Base-by-base conservation (phyloP, 345 rosid species). In the Melastoma malabathricum region DNA sequence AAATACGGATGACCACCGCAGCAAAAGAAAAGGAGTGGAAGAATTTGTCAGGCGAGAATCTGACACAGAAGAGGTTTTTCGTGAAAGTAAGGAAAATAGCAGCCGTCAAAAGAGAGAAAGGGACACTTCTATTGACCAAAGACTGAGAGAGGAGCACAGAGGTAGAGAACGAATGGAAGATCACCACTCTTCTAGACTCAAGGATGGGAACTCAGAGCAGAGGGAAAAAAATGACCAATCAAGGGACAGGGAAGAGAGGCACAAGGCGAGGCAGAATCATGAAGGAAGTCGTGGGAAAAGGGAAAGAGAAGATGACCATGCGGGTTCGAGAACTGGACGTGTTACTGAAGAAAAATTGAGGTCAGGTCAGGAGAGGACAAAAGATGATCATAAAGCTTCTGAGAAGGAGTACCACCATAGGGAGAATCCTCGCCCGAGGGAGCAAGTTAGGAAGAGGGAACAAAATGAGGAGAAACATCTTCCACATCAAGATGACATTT, bases 1-100 rank as follows among this genome's bases (percentile, higher is more conserved):
- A 47, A 51, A 51, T 47, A 59, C 58, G 46, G 87, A 79, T 66
- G 93, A 82, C 63, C 74, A 84, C 75, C 71, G 55, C 46, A 63
- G 67, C 75, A 92, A 81, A 78, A 75, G 84, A 71, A 82, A 79
- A 67, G 86, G 81, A 61, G 90, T 75, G 47, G 93, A 82, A 23
- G 97, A 92, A 41, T 76, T 72, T 69, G 18, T 59, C 43, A 74
- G 72, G 55, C 76, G 86, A 62, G 86, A 72, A 50, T 50, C 68
- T 56, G 82, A 87, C 46, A 84, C 73, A 70, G 89, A 80, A 53
- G 90, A 79, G 58, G 63, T 63, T 31, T 41, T 65, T 61, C 83
- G 68, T 61, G 69, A 74, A 48, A 79, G 76, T 57, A 76, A 86
- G 71, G 97, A 92, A 67, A 64, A 59, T 44, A 59, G 62, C 46